phyloP scores from a whole-genome alignment of 257 asterid genomes.

The Petrea volubilis region DNA sequence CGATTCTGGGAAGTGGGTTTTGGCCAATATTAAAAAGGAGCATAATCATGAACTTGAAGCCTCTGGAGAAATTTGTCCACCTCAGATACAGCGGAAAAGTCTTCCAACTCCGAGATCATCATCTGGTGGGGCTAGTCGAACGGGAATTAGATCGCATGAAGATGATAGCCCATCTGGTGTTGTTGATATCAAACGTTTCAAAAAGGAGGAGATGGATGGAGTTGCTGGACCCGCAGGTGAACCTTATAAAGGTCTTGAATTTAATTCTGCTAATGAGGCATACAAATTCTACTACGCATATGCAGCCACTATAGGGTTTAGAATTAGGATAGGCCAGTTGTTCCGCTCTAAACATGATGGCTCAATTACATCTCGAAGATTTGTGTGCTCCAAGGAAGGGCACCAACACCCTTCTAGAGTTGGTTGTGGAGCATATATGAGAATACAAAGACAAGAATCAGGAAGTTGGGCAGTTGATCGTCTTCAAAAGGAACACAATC shows the following conservation, averaged over 20 bases:
- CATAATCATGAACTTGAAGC: constrained; percentile 59
- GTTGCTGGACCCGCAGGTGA: constrained; percentile 42
- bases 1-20: constrained; percentile 66
- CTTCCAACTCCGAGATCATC: constrained; percentile 49
- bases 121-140: constrained; percentile 45
- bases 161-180: constrained; percentile 49
- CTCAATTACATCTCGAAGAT: constrained; percentile 70
- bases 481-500: constrained; percentile 57
- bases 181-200: constrained; percentile 46
- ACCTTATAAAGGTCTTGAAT: constrained; percentile 65
- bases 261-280: constrained; percentile 54
- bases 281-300: constrained; percentile 49
- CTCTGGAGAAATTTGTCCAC: constrained; percentile 47
- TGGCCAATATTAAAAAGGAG: constrained; percentile 55
- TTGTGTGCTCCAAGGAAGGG: constrained; percentile 75
- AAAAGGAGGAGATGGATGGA: constrained; percentile 39
- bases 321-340: constrained; percentile 64
- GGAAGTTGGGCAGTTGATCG: constrained; percentile 71
- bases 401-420: constrained; percentile 71
- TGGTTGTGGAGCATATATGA: constrained; percentile 66
- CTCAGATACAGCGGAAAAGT: constrained; percentile 45
- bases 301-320: constrained; percentile 55
- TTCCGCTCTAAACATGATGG: constrained; percentile 69
- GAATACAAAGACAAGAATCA: constrained; percentile 65
- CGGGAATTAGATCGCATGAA: constrained; percentile 61